Evolutionary conservation across 1,284 basidiomycete species (phyloP).

Genomic region (Paramarasmius palmivorus): DNA sequence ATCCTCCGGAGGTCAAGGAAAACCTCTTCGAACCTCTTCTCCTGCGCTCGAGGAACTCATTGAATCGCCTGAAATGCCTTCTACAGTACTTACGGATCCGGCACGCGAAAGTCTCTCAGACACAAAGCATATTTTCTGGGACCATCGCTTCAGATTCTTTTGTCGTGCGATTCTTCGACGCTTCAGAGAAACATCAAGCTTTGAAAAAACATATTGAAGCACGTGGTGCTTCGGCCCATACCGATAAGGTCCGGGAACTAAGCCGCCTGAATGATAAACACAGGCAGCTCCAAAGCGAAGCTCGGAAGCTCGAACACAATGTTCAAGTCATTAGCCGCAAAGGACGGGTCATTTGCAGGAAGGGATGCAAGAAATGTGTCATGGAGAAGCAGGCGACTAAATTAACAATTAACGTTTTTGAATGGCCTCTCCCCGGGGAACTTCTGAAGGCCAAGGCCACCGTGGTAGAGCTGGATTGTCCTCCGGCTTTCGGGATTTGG

Average conservation of each 20-base stretch:
- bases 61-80: not conserved
- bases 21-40: not conserved
- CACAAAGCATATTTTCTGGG: not conserved
- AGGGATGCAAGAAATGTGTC: slow-evolving; percentile 14
- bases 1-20: not conserved
- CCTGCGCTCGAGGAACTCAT: not conserved
- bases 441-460: slow-evolving; percentile 12
- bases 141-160: not conserved
- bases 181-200: not conserved
- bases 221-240: not conserved
- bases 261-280: not conserved
- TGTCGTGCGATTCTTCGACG: not conserved
- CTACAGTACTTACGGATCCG: not conserved
- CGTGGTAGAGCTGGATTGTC: slow-evolving; percentile 30
- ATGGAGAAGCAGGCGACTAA: slow-evolving; percentile 4
- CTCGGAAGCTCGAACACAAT: not conserved
- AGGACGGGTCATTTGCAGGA: not conserved
- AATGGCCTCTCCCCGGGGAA: slow-evolving; percentile 30
- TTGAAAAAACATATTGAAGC: not conserved
- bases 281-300: not conserved
- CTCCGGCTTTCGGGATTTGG: slow-evolving; percentile 25
- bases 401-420: slow-evolving; percentile 23
- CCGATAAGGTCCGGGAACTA: not conserved
- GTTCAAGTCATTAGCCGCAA: not conserved
- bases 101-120: not conserved